These are phyloP conservation scores for Aspergillus bertholletiae DNA, from an alignment of 495 filamentous ascomycete genomes.

Conservation along the genomic window DNA sequence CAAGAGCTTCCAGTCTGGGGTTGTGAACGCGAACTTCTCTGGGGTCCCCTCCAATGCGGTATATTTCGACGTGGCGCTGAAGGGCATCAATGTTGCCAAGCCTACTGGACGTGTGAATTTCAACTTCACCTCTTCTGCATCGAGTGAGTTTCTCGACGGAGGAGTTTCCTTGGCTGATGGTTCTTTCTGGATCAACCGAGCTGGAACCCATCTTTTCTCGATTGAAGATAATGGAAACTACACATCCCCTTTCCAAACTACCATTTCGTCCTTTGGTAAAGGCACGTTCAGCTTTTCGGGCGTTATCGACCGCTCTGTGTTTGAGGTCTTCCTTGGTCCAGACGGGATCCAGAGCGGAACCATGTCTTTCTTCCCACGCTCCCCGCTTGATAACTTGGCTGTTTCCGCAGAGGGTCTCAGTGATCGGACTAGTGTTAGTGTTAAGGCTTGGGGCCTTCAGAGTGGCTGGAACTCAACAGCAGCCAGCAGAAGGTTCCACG, in stretches of 20 bases:
- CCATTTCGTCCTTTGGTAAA: conserved; percentile 24
- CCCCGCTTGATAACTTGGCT: conserved; percentile 36
- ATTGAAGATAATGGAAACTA: conserved; percentile 43
- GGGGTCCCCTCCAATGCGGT: conserved; percentile 39
- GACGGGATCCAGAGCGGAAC: conserved; percentile 39
- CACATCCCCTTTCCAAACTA: conserved; percentile 44
- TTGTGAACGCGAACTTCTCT: conserved; percentile 33
- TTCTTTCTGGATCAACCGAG: conserved; percentile 45
- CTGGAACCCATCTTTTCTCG: conserved; percentile 36
- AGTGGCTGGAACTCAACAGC: conserved; percentile 26
- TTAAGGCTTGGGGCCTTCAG: conserved; percentile 38
- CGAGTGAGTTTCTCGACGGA: conserved; percentile 43
- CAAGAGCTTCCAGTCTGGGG: conserved; percentile 10
- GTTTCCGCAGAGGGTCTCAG: conserved; percentile 34
- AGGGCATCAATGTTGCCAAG: conserved; percentile 28
- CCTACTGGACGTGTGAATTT: conserved; percentile 43
- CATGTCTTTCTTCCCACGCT: conserved; percentile 40
- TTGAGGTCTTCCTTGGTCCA: conserved; percentile 46
- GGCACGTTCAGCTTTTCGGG: conserved; percentile 30
- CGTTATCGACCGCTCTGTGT: conserved; percentile 47
- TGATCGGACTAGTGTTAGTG: conserved; percentile 29
- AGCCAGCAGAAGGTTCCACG: not conserved
- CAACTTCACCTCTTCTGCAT: conserved; percentile 44
- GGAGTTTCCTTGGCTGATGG: conserved; percentile 43
- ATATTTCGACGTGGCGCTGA: conserved; percentile 43